A percentile compares a stretch with the other conserved stretches of the same genome.
Evolutionary conservation across 352 stramenopile species (phyloP).

Genomic region (Globisporangium ultimum): DNA sequence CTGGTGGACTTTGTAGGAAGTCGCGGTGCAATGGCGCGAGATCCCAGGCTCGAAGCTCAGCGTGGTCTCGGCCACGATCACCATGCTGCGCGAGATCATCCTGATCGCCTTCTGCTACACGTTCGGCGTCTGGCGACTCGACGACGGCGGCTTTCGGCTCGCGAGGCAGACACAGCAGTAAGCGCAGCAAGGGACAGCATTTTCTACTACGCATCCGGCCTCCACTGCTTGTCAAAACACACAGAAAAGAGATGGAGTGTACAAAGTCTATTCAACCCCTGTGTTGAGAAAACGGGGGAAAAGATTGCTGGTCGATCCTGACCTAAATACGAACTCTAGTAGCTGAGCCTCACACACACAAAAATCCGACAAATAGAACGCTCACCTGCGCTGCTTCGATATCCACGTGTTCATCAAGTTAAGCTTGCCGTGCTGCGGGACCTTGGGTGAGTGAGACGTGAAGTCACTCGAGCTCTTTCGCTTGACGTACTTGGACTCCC

Average conservation of each 20-base stretch:
- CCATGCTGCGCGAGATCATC: constrained; percentile 92
- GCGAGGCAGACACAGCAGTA: constrained; percentile 5
- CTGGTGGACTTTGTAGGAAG: constrained; percentile 56
- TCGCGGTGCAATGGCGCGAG: constrained; percentile 91
- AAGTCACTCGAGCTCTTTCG: constrained; percentile 13
- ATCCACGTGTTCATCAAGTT: constrained; percentile 4
- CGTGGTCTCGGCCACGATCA: constrained; percentile 84
- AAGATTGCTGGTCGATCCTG: not conserved
- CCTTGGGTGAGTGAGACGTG: not conserved
- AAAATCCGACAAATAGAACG: not conserved
- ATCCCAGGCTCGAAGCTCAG: constrained; percentile 90
- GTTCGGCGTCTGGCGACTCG: constrained; percentile 82
- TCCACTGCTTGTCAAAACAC: not conserved
- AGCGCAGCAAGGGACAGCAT: not conserved
- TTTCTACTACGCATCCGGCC: too few relatives aligned
- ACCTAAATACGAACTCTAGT: not conserved
- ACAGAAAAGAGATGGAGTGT: not conserved
- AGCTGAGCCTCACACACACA: not conserved
- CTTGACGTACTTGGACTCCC: constrained; percentile 3
- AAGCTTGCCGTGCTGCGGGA: constrained; percentile 1
- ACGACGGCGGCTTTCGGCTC: constrained; percentile 68
- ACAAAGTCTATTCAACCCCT: too few relatives aligned
- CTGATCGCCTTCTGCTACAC: constrained; percentile 89
- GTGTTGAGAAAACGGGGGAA: too few relatives aligned
- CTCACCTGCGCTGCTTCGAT: constrained; percentile 1